These are phyloP conservation scores for Pseudogymnoascus sp. DNA, from an alignment of 2,329 filamentous ascomycete species.

Conservation along the genomic window DNA sequence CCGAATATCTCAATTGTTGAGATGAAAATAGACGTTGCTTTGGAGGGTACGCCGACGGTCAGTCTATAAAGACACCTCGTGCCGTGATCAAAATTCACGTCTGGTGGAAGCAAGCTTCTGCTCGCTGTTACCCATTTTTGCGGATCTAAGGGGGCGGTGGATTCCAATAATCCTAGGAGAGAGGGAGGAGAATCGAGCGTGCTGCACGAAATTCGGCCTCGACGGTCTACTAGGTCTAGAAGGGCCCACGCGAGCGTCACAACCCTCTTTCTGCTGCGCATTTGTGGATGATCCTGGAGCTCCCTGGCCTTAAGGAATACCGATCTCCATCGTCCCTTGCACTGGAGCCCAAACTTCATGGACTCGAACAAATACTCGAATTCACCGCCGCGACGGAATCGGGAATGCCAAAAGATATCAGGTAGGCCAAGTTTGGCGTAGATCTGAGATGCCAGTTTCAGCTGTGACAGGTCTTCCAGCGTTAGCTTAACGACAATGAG, in stretches of 20 bases:
- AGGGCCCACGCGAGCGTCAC: background rate
- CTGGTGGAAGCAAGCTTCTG: background rate
- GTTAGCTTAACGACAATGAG: background rate
- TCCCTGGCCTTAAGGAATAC: background rate
- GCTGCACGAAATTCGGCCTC: background rate
- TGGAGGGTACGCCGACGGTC: background rate
- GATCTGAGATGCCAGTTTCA: background rate
- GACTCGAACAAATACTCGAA: background rate
- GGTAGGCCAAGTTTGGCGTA: background rate
- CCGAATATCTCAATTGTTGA: background rate
- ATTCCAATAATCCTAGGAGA: background rate
- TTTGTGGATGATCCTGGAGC: background rate
- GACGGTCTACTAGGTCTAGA: background rate
- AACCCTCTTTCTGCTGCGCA: background rate
- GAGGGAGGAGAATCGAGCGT: background rate
- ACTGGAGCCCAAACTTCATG: background rate
- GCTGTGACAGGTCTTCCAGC: background rate
- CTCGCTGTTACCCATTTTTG: background rate
- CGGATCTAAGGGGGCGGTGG: background rate
- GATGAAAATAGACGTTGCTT: background rate
- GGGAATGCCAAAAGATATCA: background rate
- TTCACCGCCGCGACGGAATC: background rate
- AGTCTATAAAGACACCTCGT: background rate
- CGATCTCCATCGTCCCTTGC: background rate
- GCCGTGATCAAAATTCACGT: background rate